Conservation (phyloP, 768 basidiomycete genomes). For the Leccinum boreale region DNA sequence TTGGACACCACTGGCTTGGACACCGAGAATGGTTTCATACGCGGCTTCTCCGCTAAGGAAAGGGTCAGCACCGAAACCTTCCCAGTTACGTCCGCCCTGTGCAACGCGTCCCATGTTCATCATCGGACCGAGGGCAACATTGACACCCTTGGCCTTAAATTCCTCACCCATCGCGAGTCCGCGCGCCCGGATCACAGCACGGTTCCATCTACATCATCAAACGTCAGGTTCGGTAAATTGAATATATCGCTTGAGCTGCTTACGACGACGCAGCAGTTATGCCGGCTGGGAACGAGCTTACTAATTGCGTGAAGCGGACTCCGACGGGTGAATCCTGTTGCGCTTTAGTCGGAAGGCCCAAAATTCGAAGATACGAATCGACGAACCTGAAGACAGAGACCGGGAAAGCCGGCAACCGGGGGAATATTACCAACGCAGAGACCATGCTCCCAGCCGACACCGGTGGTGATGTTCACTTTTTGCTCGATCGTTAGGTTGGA, state of each 20-base stretch:
- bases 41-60: constrained; percentile 76
- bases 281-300: constrained; percentile 80
- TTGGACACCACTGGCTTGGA: constrained; percentile 81
- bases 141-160: constrained; percentile 78
- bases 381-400: constrained; percentile 66
- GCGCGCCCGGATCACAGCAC: constrained; percentile 69
- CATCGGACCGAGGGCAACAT: constrained; percentile 77
- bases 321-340: constrained; percentile 72
- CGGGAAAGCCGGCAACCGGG: constrained; percentile 52
- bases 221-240: not conserved
- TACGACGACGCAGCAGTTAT: constrained; percentile 81
- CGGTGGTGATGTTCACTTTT: constrained; percentile 64
- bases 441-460: constrained; percentile 49
- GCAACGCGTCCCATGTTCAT: constrained; percentile 85
- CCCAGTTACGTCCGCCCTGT: constrained; percentile 87
- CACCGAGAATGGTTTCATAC: constrained; percentile 76
- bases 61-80: constrained; percentile 93
- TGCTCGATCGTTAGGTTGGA: constrained; percentile 53
- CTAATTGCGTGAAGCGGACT: constrained; percentile 69
- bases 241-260: constrained; percentile 18
- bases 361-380: not conserved
- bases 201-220: constrained; percentile 57
- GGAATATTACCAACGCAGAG: constrained; percentile 72
- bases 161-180: constrained; percentile 81
- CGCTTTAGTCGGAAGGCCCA: not conserved